A percentile compares a stretch with the other conserved stretches of the same genome.
Evolutionary conservation across 1,139 yeast species (phyloP).

Genomic region (Arxiozyma heterogenica): DNA sequence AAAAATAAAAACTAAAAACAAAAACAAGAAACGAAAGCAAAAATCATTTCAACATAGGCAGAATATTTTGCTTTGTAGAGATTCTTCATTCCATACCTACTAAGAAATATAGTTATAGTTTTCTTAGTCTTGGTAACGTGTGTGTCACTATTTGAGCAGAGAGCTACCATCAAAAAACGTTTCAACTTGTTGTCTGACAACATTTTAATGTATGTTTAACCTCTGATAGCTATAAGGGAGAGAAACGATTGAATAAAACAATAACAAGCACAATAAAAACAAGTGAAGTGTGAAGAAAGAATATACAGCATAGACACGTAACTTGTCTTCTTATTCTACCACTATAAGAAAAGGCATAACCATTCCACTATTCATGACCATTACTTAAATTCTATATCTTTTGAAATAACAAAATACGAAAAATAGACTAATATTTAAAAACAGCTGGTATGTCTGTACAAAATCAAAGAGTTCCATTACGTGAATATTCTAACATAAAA

Average conservation of each 20-base stretch:
- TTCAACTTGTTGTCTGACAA: not conserved
- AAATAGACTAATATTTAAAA: no score
- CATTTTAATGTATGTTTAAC: not conserved
- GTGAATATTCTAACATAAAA: constrained; percentile 21
- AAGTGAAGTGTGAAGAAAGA: not conserved
- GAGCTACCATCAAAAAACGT: no score
- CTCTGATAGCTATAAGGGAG: no score
- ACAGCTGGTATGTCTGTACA: not conserved
- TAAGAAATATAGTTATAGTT: not conserved
- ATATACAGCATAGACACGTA: no score
- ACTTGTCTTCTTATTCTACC: not conserved
- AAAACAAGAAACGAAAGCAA: not conserved
- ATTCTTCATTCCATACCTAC: not conserved
- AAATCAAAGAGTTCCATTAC: constrained; percentile 20
- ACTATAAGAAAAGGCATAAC: not conserved
- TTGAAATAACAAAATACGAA: not conserved
- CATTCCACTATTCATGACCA: not conserved
- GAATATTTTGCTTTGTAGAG: no score
- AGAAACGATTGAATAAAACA: not conserved
- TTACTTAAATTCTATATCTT: not conserved
- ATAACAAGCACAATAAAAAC: not conserved
- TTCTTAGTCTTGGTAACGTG: not conserved
- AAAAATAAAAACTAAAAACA: no score
- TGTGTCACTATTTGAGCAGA: not conserved
- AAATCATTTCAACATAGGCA: not conserved